Conservation (phyloP, 352 stramenopile genomes). For the Globisporangium apiculatum region DNA sequence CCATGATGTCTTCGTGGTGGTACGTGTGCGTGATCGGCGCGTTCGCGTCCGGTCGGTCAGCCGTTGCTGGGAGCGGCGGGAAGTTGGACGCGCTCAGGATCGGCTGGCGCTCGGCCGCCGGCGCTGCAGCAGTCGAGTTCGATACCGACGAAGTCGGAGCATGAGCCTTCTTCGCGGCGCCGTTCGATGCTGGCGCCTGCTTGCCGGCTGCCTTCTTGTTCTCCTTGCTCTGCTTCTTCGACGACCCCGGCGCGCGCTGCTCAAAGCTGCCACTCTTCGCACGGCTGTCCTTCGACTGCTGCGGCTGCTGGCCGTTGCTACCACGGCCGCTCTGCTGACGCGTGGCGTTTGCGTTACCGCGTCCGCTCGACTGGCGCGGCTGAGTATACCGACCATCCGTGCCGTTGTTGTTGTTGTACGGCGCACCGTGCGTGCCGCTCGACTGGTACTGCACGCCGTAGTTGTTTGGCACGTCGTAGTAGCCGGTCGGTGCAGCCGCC, state of each 20-base stretch:
- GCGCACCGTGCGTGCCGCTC: conserved; percentile 24
- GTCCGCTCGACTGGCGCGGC: conserved; percentile 16
- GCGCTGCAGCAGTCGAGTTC: neutral
- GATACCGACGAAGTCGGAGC: conserved; percentile 20
- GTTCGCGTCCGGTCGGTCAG: conserved; percentile 25
- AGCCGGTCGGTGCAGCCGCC: conserved; percentile 33
- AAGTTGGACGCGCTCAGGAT: conserved; percentile 82
- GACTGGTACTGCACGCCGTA: conserved; percentile 54
- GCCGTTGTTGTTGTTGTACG: conserved; percentile 38
- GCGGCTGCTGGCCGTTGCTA: conserved; percentile 14
- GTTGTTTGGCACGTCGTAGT: conserved; percentile 58
- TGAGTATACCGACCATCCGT: conserved; percentile 30
- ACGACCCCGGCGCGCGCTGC: conserved; percentile 23
- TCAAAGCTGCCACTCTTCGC: conserved; percentile 56
- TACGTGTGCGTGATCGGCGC: conserved; percentile 68
- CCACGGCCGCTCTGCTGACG: conserved; percentile 24
- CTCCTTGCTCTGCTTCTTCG: conserved; percentile 55
- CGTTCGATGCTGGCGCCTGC: conserved; percentile 20
- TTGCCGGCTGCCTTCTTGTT: conserved; percentile 39
- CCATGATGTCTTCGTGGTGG: conserved; percentile 87
- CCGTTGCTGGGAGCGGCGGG: conserved; percentile 50
- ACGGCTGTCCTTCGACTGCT: conserved; percentile 33
- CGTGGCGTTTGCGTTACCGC: conserved; percentile 11
- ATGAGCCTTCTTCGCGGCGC: conserved; percentile 23
- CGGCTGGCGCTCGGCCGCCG: conserved; percentile 51